phyloP scores from a whole-genome alignment of 345 rosid genomes.

The Dipteronia sinensis region DNA sequence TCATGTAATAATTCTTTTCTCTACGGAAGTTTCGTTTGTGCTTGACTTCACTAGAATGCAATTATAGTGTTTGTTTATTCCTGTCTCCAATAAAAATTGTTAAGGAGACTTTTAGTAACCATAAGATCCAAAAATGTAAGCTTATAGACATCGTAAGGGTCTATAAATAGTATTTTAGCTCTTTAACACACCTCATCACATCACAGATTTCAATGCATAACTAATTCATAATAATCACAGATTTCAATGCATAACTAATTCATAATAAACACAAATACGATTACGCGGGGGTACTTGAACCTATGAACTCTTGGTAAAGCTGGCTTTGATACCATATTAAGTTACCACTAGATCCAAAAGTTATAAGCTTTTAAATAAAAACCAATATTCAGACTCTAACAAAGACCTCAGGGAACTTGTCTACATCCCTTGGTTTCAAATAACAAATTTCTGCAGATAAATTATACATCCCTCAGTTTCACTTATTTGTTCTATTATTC shows the following conservation, averaged over 20 bases:
- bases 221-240: background rate
- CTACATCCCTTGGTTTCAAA: background rate
- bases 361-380: no score
- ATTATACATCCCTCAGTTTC: conserved; percentile 17
- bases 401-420: conserved; percentile 1
- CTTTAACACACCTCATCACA: background rate
- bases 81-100: background rate
- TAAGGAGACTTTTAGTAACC: background rate
- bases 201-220: background rate
- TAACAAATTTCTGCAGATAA: conserved; percentile 1
- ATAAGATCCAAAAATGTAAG: background rate
- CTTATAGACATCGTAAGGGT: background rate
- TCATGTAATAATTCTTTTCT: background rate
- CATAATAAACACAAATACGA: background rate
- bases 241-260: no score
- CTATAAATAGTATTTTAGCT: background rate
- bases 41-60: background rate
- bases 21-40: background rate
- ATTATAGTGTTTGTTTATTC: background rate
- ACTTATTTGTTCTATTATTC: conserved; percentile 23
- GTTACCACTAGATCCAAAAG: no score
- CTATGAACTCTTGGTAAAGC: background rate
- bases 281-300: background rate
- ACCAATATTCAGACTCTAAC: no score
- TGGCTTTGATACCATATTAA: background rate